phyloP scores from a whole-genome alignment of 495 filamentous ascomycete species.

The Trichoderma virens region DNA sequence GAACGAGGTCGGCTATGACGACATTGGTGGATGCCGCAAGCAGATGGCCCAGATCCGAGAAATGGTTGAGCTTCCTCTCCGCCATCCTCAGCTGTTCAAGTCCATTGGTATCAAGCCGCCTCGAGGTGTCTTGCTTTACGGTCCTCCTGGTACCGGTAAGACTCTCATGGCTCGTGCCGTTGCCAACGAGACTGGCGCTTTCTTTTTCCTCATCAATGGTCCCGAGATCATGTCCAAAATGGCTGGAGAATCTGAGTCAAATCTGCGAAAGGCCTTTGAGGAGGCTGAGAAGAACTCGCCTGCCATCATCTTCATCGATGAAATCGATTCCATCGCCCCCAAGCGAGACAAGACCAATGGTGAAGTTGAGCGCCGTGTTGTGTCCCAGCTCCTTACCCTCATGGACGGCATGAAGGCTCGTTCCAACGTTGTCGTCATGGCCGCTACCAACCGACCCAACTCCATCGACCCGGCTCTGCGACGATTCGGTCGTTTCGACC shows the following conservation, averaged over 20 bases:
- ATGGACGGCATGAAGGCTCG: slow-evolving; percentile 99
- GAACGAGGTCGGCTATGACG: slow-evolving; percentile 97
- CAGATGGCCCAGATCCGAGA: slow-evolving; percentile 99
- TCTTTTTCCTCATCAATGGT: slow-evolving; percentile 99
- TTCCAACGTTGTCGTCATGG: slow-evolving; percentile 98
- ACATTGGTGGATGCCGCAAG: slow-evolving; percentile 98
- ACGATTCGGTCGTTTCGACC: slow-evolving; percentile 96
- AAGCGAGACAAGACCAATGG: slow-evolving; percentile 99
- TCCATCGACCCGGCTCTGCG: slow-evolving; percentile 96
- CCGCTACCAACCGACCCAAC: slow-evolving; percentile 94
- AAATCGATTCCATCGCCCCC: slow-evolving; percentile 96
- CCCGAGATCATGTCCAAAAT: slow-evolving; percentile 99
- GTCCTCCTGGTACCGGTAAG: slow-evolving; percentile 97
- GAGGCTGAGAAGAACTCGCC: slow-evolving; percentile 99
- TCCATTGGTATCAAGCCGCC: slow-evolving; percentile 99
- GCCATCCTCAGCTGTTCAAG: slow-evolving; percentile 98
- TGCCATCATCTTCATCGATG: slow-evolving; percentile 98
- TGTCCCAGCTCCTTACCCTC: slow-evolving; percentile 92
- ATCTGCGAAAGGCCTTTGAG: slow-evolving; percentile 94
- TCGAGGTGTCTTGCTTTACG: slow-evolving; percentile 95
- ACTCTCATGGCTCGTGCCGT: slow-evolving; percentile 98
- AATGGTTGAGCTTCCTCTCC: slow-evolving; percentile 90
- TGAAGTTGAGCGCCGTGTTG: slow-evolving; percentile 95
- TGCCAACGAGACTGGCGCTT: slow-evolving; percentile 96
- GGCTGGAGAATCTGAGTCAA: slow-evolving; percentile 97